A percentile compares a stretch with the other conserved stretches of the same genome.
These are phyloP conservation scores for Coemansia sp. DNA, from an alignment of 192 early-diverging fungal species.

Conservation along the genomic window DNA sequence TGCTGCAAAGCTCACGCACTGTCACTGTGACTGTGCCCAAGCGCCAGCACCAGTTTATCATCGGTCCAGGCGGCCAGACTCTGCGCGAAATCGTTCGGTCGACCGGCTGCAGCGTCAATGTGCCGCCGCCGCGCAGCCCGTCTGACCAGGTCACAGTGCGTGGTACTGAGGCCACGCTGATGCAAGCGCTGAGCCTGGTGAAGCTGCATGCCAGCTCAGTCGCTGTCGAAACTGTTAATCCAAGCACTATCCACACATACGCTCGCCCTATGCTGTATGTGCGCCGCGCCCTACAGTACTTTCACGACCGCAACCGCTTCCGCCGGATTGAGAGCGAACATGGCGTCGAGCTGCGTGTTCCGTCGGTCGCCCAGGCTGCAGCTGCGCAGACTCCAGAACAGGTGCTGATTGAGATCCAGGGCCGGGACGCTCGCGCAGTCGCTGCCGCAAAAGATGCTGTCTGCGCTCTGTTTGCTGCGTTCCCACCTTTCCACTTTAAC, in stretches of 20 bases:
- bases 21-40: slow-evolving; percentile 76
- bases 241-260: slow-evolving; percentile 57
- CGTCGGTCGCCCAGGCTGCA: slow-evolving; percentile 42
- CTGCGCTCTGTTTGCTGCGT: slow-evolving; percentile 55
- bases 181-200: slow-evolving; percentile 73
- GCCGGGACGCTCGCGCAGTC: slow-evolving; percentile 61
- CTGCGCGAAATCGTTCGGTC: slow-evolving; percentile 81
- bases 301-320: slow-evolving; percentile 69
- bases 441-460: slow-evolving; percentile 65
- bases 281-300: slow-evolving; percentile 68
- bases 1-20: slow-evolving; percentile 66
- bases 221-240: slow-evolving; percentile 70
- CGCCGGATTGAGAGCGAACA: slow-evolving; percentile 76
- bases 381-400: slow-evolving; percentile 46
- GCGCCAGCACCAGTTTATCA: slow-evolving; percentile 89
- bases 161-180: slow-evolving; percentile 70
- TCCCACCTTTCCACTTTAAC: slow-evolving; percentile 61
- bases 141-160: slow-evolving; percentile 77
- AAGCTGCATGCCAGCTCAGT: slow-evolving; percentile 81
- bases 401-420: slow-evolving; percentile 72
- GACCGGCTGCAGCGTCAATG: slow-evolving; percentile 84
- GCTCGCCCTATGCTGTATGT: slow-evolving; percentile 58
- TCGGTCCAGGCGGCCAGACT: slow-evolving; percentile 74
- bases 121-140: slow-evolving; percentile 69
- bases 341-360: slow-evolving; percentile 61